These are phyloP conservation scores for Lasiodiplodia citricola DNA, from an alignment of 2,329 filamentous ascomycete species.

Conservation along the genomic window DNA sequence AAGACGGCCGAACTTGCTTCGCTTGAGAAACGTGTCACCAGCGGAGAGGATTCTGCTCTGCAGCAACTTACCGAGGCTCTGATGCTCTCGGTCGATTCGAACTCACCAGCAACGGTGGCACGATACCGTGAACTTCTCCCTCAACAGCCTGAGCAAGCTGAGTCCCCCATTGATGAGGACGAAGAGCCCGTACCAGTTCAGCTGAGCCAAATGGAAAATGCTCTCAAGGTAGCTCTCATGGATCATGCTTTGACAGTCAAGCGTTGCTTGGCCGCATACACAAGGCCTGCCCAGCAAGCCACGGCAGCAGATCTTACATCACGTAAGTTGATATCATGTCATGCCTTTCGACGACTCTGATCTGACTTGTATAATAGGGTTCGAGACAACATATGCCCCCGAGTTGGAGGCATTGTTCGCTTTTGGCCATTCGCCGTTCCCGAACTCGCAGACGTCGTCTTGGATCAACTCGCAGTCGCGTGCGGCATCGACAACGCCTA, in stretches of 20 bases:
- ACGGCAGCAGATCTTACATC: constrained; percentile 65
- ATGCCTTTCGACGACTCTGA: not conserved
- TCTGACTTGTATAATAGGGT: constrained; percentile 40
- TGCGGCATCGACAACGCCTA: constrained; percentile 16
- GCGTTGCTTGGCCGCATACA: constrained; percentile 74
- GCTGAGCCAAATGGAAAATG: constrained; percentile 69
- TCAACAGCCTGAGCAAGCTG: constrained; percentile 41
- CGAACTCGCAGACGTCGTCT: constrained; percentile 42
- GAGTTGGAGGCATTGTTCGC: constrained; percentile 51
- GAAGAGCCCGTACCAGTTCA: constrained; percentile 48
- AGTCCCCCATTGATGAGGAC: constrained; percentile 39
- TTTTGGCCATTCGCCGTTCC: constrained; percentile 34
- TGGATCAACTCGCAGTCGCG: constrained; percentile 36
- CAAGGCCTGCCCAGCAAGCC: constrained; percentile 65
- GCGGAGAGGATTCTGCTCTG: constrained; percentile 73
- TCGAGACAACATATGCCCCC: constrained; percentile 51
- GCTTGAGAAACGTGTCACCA: constrained; percentile 74
- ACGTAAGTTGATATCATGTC: constrained; percentile 58
- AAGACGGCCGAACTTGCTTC: constrained; percentile 85
- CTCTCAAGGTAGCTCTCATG: constrained; percentile 81
- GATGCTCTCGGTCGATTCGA: constrained; percentile 74
- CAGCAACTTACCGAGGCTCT: constrained; percentile 76
- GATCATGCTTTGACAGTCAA: constrained; percentile 91
- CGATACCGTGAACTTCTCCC: constrained; percentile 78
- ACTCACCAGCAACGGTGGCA: constrained; percentile 76